Conservation (phyloP, 202 grass and related monocot genomes). For the Zizania palustris region DNA sequence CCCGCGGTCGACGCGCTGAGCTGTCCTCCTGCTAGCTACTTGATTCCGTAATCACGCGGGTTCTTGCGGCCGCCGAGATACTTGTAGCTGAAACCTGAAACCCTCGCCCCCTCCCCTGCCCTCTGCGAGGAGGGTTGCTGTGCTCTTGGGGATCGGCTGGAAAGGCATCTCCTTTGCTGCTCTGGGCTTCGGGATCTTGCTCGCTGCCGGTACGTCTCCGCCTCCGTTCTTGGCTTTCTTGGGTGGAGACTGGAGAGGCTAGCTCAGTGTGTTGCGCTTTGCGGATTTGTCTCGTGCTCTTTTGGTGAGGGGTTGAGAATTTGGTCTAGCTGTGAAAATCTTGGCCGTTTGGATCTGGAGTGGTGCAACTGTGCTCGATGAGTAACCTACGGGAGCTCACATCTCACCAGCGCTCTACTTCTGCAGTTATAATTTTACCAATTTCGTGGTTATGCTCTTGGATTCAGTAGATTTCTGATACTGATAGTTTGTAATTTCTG, state of each 20-base stretch:
- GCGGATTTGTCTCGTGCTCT: not conserved
- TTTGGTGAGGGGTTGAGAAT: not conserved
- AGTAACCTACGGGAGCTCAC: not conserved
- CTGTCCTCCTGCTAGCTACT: slow-evolving; percentile 43
- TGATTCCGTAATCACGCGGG: slow-evolving; percentile 26
- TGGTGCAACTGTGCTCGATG: slow-evolving; percentile 12
- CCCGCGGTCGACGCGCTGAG: slow-evolving; percentile 42
- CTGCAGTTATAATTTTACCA: not conserved
- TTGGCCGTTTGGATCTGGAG: slow-evolving; percentile 37
- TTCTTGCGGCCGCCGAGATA: not conserved
- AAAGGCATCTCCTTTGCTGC: not conserved
- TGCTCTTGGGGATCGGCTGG: slow-evolving; percentile 19
- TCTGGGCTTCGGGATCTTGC: no score
- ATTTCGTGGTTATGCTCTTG: slow-evolving; percentile 11
- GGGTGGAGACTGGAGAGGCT: no score
- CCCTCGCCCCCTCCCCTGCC: no score
- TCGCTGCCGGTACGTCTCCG: no score
- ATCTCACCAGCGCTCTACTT: not conserved
- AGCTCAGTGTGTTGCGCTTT: not conserved
- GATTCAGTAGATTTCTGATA: slow-evolving; percentile 33
- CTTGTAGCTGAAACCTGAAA: not conserved
- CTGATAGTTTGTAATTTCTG: not conserved
- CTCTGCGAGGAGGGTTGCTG: not conserved
- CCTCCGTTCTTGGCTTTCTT: no score
- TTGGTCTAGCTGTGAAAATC: slow-evolving; percentile 1